Base-by-base conservation (phyloP, 2,329 filamentous ascomycete species). In the Ophiostoma populinum region DNA sequence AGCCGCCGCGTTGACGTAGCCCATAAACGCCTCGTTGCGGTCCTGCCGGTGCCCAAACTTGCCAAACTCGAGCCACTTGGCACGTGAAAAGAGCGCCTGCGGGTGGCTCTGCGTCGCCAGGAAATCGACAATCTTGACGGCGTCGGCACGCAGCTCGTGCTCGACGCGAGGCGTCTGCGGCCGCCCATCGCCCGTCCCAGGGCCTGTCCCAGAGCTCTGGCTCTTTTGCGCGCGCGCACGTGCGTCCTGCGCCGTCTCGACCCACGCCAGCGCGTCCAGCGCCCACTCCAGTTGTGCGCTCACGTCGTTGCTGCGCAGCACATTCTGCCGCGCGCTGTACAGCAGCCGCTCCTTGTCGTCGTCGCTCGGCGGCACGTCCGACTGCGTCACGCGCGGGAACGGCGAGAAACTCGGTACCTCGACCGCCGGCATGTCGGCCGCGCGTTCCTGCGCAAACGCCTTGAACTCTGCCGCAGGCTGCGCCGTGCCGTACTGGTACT, bases 271-370 rank as follows among this genome's bases (percentile, higher is more conserved):
- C 29, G 85, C 78, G 56, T 95, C 90, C 51, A 92, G 80, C 26
- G 90, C 87, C 90, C 90, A 98, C 41, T 82, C 82, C 49, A 98
- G 68, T 60, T 98, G 90, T 74, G 92, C 92, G 46, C 92, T 78
- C 32, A 92, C 83, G 53, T 98, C 86, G 49, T 92, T 92, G 31
- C 85, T 93, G 51, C 85, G 82, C 43, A 98, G 65, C 24, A 95
- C 87, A 40, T 80, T 70, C 41, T 80, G 61, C 37, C 87, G 75
- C 22, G 85, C 83, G 51, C 76, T 78, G 60, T 92, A 90, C 35
- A 98, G 59, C 32, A 83, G 85, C 20, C 79, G 75, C 55, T 94
- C 90, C 56, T 92, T 86, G 51, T 94, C 83, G 46, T 94, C 86
- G 55, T 95, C 85, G 38, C 82, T 86, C 1, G 83, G 83, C 10